phyloP scores from a whole-genome alignment of 2,329 filamentous ascomycete genomes.

The Colletotrichum tofieldiae region DNA sequence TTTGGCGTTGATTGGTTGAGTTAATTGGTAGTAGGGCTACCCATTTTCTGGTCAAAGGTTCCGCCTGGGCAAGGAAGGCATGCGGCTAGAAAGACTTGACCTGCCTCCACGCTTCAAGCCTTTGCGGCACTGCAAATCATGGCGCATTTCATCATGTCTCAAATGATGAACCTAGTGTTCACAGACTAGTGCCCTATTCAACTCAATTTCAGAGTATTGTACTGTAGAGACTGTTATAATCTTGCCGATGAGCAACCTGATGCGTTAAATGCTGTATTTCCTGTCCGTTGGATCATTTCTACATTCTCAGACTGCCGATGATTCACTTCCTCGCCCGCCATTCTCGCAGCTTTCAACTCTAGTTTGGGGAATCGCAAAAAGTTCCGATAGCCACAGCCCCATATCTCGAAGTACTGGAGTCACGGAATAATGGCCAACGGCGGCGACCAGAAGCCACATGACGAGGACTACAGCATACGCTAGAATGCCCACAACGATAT shows the following conservation, averaged over 20 bases:
- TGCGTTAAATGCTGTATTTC: no score
- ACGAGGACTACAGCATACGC: neutral
- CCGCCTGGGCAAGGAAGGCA: neutral
- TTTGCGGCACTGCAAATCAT: neutral
- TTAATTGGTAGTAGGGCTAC: neutral
- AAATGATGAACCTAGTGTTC: neutral
- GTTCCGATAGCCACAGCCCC: neutral
- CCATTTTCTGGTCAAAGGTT: neutral
- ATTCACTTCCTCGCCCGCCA: no score
- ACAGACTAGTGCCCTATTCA: no score
- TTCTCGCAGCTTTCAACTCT: slow-evolving; percentile 12
- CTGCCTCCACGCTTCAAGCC: neutral
- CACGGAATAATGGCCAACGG: neutral
- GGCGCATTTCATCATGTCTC: neutral
- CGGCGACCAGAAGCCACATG: neutral
- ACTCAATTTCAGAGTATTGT: no score
- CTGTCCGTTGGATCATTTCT: no score
- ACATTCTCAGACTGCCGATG: no score
- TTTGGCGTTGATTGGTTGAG: neutral
- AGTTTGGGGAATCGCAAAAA: neutral
- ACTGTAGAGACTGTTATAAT: no score
- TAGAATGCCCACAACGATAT: neutral
- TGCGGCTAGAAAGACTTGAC: neutral
- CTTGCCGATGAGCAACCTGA: no score
- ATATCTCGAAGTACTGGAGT: neutral